These are phyloP conservation scores for Rhodofomes roseus DNA, from an alignment of 1,284 basidiomycete species.

Conservation along the genomic window DNA sequence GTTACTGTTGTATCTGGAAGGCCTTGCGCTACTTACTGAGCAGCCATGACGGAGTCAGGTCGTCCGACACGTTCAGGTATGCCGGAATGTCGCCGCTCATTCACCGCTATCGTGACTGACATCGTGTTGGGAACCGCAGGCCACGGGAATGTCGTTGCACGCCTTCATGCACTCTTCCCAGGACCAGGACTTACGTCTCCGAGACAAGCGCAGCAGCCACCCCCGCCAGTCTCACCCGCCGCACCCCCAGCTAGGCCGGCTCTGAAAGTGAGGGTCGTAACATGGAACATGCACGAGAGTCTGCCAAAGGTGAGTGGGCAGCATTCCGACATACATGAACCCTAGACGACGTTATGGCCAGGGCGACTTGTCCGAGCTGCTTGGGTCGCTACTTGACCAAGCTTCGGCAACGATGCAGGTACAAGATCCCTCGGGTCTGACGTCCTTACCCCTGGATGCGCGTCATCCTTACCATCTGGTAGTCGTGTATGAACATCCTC, in stretches of 20 bases:
- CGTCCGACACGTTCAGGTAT: constrained; percentile 11
- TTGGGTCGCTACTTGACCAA: constrained; percentile 63
- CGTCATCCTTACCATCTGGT: constrained; percentile 79
- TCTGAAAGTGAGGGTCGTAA: constrained; percentile 47
- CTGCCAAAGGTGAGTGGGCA: constrained; percentile 55
- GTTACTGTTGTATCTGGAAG: no score
- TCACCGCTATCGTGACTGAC: not conserved
- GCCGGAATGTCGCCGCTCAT: no score
- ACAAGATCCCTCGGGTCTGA: constrained; percentile 33
- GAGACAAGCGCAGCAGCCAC: not conserved
- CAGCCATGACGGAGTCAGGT: constrained; percentile 8
- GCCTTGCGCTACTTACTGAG: not conserved
- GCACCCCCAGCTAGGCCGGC: constrained; percentile 30
- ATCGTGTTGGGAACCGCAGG: constrained; percentile 8
- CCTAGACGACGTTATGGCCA: constrained; percentile 22
- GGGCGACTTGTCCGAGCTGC: constrained; percentile 74
- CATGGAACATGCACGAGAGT: constrained; percentile 80
- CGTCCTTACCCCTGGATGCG: constrained; percentile 46
- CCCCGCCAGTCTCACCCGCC: constrained; percentile 20
- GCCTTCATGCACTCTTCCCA: constrained; percentile 42
- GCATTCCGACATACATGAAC: not conserved
- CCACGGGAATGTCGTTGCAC: constrained; percentile 35
- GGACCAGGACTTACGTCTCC: constrained; percentile 19
- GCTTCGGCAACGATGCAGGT: constrained; percentile 29
- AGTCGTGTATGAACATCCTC: constrained; percentile 53